Evolutionary conservation across 805 yeast genomes (phyloP).

Genomic region (Blastobotrys parvus): DNA sequence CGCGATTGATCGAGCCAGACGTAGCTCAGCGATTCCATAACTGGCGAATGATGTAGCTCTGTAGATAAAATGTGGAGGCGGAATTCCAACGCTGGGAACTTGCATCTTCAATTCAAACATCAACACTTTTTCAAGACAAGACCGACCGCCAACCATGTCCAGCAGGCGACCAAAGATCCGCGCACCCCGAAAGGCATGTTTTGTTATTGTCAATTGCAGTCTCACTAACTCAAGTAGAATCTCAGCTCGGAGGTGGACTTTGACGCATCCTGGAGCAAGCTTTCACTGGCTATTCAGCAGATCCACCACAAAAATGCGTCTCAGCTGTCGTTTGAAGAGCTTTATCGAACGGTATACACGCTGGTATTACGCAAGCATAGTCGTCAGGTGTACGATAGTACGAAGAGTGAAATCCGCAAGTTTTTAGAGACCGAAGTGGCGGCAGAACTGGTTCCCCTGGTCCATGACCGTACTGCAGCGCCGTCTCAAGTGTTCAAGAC

Average conservation of each 20-base stretch:
- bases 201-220: not conserved
- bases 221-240: not conserved
- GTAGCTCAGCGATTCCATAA: constrained; percentile 11
- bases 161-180: constrained; percentile 1
- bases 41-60: constrained; percentile 3
- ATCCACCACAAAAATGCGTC: constrained; percentile 69
- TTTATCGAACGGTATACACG: constrained; percentile 72
- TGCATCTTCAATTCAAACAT: too few species aligned
- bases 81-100: too few species aligned
- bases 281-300: constrained; percentile 59
- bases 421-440: constrained; percentile 33
- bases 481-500: constrained; percentile 26
- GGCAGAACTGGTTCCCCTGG: constrained; percentile 17
- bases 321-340: constrained; percentile 68
- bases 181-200: constrained; percentile 2
- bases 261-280: constrained; percentile 56
- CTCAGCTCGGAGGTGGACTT: constrained; percentile 36
- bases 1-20: constrained; percentile 41
- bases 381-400: constrained; percentile 53
- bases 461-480: constrained; percentile 3
- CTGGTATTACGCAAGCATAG: constrained; percentile 67
- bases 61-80: not conserved
- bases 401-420: constrained; percentile 37
- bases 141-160: not conserved
- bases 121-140: too few species aligned